A percentile compares a stretch with the other conserved stretches of the same genome.
Conservation (phyloP, 768 basidiomycete species). For the Macrocybe gigantea region DNA sequence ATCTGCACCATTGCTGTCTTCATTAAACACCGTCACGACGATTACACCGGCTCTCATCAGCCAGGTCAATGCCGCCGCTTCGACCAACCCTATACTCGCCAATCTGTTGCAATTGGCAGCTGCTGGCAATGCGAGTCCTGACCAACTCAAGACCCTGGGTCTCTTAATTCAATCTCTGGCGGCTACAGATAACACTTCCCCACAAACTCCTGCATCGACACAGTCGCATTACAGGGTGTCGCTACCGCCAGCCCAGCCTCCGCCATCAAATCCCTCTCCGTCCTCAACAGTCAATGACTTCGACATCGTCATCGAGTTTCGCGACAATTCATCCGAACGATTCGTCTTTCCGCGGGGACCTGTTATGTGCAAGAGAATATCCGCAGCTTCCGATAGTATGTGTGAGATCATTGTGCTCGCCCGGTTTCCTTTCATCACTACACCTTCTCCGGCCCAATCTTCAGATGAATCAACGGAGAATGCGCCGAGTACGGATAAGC, state of each 20-base stretch:
- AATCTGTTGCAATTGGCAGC: constrained; percentile 63
- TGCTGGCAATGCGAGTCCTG: constrained; percentile 51
- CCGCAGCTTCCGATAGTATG: constrained; percentile 16
- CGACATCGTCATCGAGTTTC: constrained; percentile 70
- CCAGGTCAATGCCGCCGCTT: constrained; percentile 62
- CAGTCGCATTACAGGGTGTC: background rate
- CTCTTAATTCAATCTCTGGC: constrained; percentile 69
- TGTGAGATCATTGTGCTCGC: constrained; percentile 36
- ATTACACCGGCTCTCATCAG: constrained; percentile 54
- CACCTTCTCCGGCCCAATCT: background rate
- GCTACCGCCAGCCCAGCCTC: constrained; percentile 1
- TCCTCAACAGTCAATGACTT: constrained; percentile 45
- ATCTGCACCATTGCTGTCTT: constrained; percentile 37
- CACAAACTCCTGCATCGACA: constrained; percentile 8
- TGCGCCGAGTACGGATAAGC: constrained; percentile 10
- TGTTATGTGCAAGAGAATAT: constrained; percentile 38
- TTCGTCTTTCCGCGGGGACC: constrained; percentile 64
- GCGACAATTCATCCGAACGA: constrained; percentile 55
- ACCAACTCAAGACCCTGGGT: constrained; percentile 63
- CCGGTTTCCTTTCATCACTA: constrained; percentile 35
- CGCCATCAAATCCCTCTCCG: constrained; percentile 8
- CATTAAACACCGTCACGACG: constrained; percentile 36
- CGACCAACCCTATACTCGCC: constrained; percentile 61
- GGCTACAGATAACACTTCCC: constrained; percentile 16
- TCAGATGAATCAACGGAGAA: constrained; percentile 7